Evolutionary conservation across 2,329 filamentous ascomycete genomes (phyloP), one percentile per base, ranked within the genome.

Genomic region (Xylariaceae sp.): DNA sequence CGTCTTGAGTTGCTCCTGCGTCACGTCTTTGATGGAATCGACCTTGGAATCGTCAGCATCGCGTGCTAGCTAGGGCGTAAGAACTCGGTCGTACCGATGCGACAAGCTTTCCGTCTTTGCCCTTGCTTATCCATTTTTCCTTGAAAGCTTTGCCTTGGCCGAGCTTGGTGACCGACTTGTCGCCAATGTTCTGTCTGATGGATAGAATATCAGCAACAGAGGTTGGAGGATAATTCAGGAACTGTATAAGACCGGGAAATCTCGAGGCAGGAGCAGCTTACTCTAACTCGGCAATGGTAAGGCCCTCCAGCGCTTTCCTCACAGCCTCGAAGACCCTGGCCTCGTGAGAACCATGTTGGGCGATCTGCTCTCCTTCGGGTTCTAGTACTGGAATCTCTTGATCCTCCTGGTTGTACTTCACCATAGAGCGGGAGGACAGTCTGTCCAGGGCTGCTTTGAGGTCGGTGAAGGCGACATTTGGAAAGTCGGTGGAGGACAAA

Each of bases 61-160:
- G n/a, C n/a, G n/a, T n/a, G n/a, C n/a, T n/a, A n/a, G n/a, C n/a
- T n/a, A n/a, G n/a, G n/a, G n/a, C n/a, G n/a, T n/a, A n/a, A 36
- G 16, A 4, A 12, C 5, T 9, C 23, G 17, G 30, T 32, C 15
- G 9, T 36, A 38, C 38, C 23, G 34, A 32, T 29, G 31, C 26
- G 3, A 44, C 29, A 31, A 44, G 42, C 19, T 36, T 45, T 13
- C 46, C 30, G 17, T 38, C 42, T 21, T 46, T 48, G 18, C 29
- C 18, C 33, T 78, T 82, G 9, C 65, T 60, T 47, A 84, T 83
- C 81, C 80, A 85, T 59, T 81, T 83, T 76, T 43, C 30, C 38
- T 78, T 94, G 71, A 97, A 95, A 23, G 90, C 90, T 68, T 92
- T 94, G 54, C 88, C 88, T 61, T 92, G 85, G n/a, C 92, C 92